Base-by-base conservation (phyloP, 257 asterid genomes). In the Capsicum rhomboideum region DNA sequence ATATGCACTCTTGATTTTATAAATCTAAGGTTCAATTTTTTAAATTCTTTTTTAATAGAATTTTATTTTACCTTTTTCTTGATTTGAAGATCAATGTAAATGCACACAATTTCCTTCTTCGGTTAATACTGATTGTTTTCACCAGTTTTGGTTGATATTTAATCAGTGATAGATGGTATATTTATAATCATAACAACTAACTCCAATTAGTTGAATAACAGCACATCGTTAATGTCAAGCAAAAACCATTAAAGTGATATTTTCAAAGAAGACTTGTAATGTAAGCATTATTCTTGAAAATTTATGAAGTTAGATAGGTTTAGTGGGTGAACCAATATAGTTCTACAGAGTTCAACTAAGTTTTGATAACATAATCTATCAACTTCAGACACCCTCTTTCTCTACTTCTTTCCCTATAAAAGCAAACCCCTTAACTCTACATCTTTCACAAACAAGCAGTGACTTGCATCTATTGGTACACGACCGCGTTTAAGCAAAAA, bases 321-420 rank as follows among this genome's bases (percentile, higher is more conserved):
- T 86, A 93, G 97, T 89, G 92, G 95, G 90, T 94, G 93, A 91
- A 94, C 91, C 98, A 87, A 92, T 94, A 42, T 88, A 40, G 2
- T 11, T 63, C 14, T 55, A 54, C 26, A 59, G 79, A 50, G 92
- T 88, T 88, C 88, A 93, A 91, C 95, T 78, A 90, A 86, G 85
- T 88, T 59, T 50, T 77, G 75, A 34, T 72, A 71, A 88, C 92
- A 91, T 86, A 87, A 88, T 86, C 92, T 84, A 86, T 93, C 83
- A 87, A 91, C 84, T 82, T 72, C 21, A 85, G 71, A 69, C 78
- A 78, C 85, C 91, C 91, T 85, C 84, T 82, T 52, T 72, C 58
- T 5, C 20, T n/a, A 9, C 56, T 69, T 34, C 79, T 79, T 52
- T 80, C 52, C 61, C 83, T 91, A 92, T 93, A 91, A 81, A 91